phyloP scores from a whole-genome alignment of 768 basidiomycete genomes.

The Mycena chlorophos region DNA sequence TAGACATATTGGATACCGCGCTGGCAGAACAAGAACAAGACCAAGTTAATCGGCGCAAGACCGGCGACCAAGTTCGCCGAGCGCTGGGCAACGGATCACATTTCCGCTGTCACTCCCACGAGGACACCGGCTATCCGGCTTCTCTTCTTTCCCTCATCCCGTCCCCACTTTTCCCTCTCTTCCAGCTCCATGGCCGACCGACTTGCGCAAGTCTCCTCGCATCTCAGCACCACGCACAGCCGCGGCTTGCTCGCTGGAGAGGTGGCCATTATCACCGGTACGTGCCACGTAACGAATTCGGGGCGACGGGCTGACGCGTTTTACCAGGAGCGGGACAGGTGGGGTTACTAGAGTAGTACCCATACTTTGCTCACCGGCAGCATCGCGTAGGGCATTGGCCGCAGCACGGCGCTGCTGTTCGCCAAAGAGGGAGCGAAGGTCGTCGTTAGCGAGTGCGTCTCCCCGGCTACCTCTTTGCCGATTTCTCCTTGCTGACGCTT shows the following conservation, averaged over 20 bases:
- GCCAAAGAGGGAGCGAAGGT: conserved; percentile 86
- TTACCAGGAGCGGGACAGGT: conserved; percentile 74
- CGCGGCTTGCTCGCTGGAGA: conserved; percentile 71
- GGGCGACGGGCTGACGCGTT: conserved; percentile 5
- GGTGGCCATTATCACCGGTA: conserved; percentile 85
- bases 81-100: too few species aligned
- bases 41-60: too few species aligned
- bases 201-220: conserved; percentile 70
- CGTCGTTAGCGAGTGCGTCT: conserved; percentile 79
- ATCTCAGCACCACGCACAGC: conserved; percentile 54
- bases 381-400: conserved; percentile 68
- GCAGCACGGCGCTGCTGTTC: conserved; percentile 71
- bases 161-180: neutral
- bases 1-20: too few species aligned
- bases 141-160: neutral
- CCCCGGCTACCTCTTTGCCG: conserved; percentile 2
- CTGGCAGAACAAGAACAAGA: too few species aligned
- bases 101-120: too few species aligned
- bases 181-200: conserved; percentile 48
- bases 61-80: too few species aligned
- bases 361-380: conserved; percentile 8
- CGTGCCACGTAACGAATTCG: conserved; percentile 21
- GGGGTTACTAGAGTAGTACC: conserved; percentile 3
- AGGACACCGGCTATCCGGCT: neutral
- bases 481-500: neutral